Percentiles rank a stretch among this genome's conserved stretches.
phyloP scores from a whole-genome alignment of 2,329 filamentous ascomycete genomes.

The Talaromyces sp. region DNA sequence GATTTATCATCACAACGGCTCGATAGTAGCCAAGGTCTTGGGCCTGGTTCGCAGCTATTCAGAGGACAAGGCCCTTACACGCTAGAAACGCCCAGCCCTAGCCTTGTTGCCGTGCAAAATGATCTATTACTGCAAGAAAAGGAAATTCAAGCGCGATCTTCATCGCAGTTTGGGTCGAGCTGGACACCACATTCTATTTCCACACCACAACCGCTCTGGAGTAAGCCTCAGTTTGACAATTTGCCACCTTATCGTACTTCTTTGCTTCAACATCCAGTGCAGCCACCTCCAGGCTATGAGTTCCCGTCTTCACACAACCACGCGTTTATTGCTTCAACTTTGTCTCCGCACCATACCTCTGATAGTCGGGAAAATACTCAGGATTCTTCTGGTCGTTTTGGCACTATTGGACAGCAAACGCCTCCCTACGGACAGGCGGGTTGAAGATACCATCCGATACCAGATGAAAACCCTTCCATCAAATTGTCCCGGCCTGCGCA shows the following conservation, averaged over 20 bases:
- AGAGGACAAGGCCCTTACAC: slow-evolving; percentile 18
- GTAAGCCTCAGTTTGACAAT: slow-evolving; percentile 9
- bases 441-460: slow-evolving; percentile 27
- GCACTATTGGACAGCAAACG: slow-evolving; percentile 45
- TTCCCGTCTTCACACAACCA: slow-evolving; percentile 35
- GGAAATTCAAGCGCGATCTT: slow-evolving; percentile 9
- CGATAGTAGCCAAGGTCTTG: slow-evolving; percentile 21
- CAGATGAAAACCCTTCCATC: background rate
- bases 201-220: background rate
- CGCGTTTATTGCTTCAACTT: slow-evolving; percentile 34
- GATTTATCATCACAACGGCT: slow-evolving; percentile 33
- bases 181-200: slow-evolving; percentile 5
- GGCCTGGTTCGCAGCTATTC: background rate
- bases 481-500: background rate
- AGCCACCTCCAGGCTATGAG: slow-evolving; percentile 26
- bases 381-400: slow-evolving; percentile 32
- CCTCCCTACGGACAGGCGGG: slow-evolving; percentile 50
- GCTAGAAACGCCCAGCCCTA: slow-evolving; percentile 13
- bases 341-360: slow-evolving; percentile 20
- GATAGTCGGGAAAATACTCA: slow-evolving; percentile 26
- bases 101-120: slow-evolving; percentile 29
- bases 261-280: slow-evolving; percentile 1
- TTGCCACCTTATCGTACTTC: slow-evolving; percentile 18
- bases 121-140: slow-evolving; percentile 25
- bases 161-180: slow-evolving; percentile 4